Conservation (phyloP, 306 rosid genomes). For the Herpetospermum pedunculosum region DNA sequence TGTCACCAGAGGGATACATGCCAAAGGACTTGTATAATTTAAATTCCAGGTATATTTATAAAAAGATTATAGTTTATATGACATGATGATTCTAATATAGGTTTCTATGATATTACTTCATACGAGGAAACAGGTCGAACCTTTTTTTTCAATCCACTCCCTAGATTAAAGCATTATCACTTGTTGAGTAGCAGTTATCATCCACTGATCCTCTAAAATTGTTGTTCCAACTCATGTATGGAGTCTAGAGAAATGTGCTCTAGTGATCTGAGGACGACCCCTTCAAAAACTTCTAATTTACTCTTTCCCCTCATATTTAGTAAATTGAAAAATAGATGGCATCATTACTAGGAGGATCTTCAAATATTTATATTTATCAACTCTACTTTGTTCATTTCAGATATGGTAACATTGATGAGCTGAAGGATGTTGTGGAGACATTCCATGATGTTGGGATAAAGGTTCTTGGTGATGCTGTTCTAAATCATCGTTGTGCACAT, state of each 20-base stretch:
- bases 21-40: conserved; percentile 84
- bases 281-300: not conserved
- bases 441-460: conserved; percentile 58
- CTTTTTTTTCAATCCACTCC: not conserved
- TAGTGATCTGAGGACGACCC: not conserved
- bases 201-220: not conserved
- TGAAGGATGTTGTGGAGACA: conserved; percentile 60
- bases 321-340: not conserved
- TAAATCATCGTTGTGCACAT: conserved; percentile 96
- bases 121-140: not conserved
- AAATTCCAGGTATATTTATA: conserved; percentile 56
- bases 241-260: not conserved
- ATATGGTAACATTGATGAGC: conserved; percentile 74
- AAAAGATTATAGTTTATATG: not conserved
- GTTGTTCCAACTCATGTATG: not conserved
- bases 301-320: not conserved
- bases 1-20: conserved; percentile 96
- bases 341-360: not conserved
- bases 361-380: not conserved
- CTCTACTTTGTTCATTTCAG: conserved; percentile 21
- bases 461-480: conserved; percentile 93
- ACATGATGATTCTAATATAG: not conserved
- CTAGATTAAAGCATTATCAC: not conserved
- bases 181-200: not conserved
- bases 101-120: not conserved